Evolutionary conservation across 352 stramenopile species (phyloP), one percentile per base, ranked within the genome.

Genomic region (Phytophthora pseudosyringae): DNA sequence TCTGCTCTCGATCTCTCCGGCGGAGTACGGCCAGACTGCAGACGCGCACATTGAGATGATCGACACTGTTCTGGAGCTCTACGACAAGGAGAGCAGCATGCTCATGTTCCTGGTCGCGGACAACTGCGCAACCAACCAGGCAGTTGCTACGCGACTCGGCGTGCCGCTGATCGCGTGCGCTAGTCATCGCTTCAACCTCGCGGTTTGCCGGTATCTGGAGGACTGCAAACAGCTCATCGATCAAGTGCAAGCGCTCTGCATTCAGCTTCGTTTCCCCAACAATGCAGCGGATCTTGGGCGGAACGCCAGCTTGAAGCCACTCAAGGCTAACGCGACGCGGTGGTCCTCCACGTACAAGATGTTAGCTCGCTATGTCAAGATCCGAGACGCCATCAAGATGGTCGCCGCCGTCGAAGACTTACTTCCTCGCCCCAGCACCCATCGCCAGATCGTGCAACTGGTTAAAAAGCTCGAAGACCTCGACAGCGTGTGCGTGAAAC

Each of bases 71-170:
- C 16, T 45, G 10, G 15, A 49, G 15, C 13, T 59, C 28, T 59
- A 59, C 51, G 5, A 18, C 15, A 49, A 33, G 11, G 39, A 49
- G 3, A 33, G 13, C 9, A 3, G 1, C 3, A 50, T 59, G 38
- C 0, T 49, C 5, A 6, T 49, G 6, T 69, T 64, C 13, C 8
- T 53, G 29, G 28, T 64, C 13, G 35, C 44, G 11, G 38, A 57
- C 56, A 64, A 56, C 38, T 57, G 56, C 7, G 39, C 46, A 0
- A 64, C 56, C 3, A 64, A 64, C 33, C 46, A 57, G n/a, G 36
- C 47, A 3, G 52, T 64, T 25, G 46, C 36, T 3, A 64, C 15
- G 18, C 39, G 49, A 5, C 36, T 64, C 4, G 39, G 9, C 7
- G n/a, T 52, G 1, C 36, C 35, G 16, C 38, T 57, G 5, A 18